Evolutionary conservation across 805 yeast species (phyloP).

Genomic region (Kodamaea kaohsiungensis): DNA sequence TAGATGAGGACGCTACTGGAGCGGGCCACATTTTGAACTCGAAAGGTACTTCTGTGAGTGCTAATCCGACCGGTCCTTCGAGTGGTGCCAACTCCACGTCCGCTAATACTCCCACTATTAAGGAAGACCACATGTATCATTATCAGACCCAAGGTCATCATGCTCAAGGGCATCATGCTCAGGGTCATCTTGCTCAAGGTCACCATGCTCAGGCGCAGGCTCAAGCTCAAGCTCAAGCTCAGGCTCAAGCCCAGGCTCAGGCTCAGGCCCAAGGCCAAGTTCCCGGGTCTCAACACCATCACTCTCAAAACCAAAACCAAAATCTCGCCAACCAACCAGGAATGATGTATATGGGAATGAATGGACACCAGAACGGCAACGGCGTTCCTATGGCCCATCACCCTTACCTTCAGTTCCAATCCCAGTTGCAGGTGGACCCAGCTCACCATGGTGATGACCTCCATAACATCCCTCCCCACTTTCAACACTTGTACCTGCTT

Average conservation of each 20-base stretch:
- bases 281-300: not conserved
- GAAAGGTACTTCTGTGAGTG: slow-evolving; percentile 8
- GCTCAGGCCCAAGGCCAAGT: not conserved
- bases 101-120: slow-evolving; percentile 13
- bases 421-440: slow-evolving; percentile 10
- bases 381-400: slow-evolving; percentile 10
- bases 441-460: slow-evolving; percentile 9
- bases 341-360: slow-evolving; percentile 10
- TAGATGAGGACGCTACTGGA: slow-evolving; percentile 10
- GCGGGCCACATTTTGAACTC: slow-evolving; percentile 3
- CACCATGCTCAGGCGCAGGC: not conserved
- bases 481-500: slow-evolving; percentile 12
- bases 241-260: not conserved
- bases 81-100: slow-evolving; percentile 15
- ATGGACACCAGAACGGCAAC: slow-evolving; percentile 10
- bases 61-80: slow-evolving; percentile 12
- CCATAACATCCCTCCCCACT: slow-evolving; percentile 10
- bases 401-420: slow-evolving; percentile 13
- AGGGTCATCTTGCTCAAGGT: not conserved
- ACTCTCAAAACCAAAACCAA: slow-evolving; percentile 5
- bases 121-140: slow-evolving; percentile 12
- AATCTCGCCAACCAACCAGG: slow-evolving; percentile 7
- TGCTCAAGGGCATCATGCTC: not conserved
- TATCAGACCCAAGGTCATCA: slow-evolving; percentile 11
- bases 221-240: not conserved